phyloP scores from a whole-genome alignment of 306 rosid species.

The Prunus davidiana region DNA sequence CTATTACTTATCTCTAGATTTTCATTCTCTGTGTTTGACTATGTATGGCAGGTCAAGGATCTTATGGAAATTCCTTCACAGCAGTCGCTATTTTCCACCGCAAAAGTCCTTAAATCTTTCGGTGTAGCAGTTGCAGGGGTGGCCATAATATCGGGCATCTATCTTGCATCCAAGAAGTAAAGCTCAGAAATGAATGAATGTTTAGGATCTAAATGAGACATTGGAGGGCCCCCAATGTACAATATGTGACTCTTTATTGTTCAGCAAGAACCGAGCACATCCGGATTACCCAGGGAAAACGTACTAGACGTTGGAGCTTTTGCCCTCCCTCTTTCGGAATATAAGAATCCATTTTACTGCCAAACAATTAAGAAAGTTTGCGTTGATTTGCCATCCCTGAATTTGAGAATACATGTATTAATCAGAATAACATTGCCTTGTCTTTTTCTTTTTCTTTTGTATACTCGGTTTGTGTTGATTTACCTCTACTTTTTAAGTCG shows the following conservation, averaged over 20 bases:
- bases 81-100: constrained; percentile 32
- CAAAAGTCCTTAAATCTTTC: constrained; percentile 40
- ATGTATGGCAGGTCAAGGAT: constrained; percentile 60
- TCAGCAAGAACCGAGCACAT: background rate
- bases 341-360: background rate
- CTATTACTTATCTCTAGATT: background rate
- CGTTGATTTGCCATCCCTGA: no score
- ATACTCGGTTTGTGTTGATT: background rate
- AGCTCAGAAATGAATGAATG: background rate
- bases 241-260: constrained; percentile 1
- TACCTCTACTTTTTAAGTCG: background rate
- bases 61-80: constrained; percentile 61
- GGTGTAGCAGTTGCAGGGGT: constrained; percentile 69
- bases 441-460: background rate
- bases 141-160: constrained; percentile 77
- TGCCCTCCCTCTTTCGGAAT: background rate
- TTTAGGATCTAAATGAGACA: background rate
- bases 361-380: no score
- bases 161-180: constrained; percentile 60
- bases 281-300: background rate
- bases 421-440: background rate
- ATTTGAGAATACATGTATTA: no score
- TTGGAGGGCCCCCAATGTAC: background rate
- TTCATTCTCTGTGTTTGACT: background rate
- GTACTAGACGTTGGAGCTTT: background rate